Percentiles rank a stretch among this genome's conserved stretches.
Conservation (phyloP, 1,139 yeast species). For the Magnusiomyces tetraspermus region DNA sequence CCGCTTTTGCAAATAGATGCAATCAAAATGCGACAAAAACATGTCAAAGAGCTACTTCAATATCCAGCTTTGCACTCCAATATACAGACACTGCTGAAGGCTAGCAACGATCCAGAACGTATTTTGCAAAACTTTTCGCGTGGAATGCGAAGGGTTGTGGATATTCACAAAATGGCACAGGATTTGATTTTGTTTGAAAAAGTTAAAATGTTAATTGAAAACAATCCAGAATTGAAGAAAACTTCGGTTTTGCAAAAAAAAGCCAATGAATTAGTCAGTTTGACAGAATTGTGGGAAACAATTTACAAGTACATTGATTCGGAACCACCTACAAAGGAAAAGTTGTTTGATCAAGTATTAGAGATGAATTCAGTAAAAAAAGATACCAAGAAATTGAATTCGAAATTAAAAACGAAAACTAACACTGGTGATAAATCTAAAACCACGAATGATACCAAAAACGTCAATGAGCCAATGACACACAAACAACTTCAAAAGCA, state of each 20-base stretch:
- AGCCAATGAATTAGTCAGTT: constrained; percentile 18
- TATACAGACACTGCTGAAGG: constrained; percentile 27
- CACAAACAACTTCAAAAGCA: not conserved
- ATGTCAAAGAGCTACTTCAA: constrained; percentile 46
- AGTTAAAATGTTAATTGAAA: not conserved
- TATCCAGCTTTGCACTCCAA: constrained; percentile 34
- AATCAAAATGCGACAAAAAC: constrained; percentile 51
- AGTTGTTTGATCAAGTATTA: not conserved
- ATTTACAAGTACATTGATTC: constrained; percentile 29
- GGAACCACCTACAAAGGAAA: not conserved
- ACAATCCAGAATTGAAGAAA: not conserved
- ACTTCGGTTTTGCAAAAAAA: constrained; percentile 14
- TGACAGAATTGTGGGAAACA: constrained; percentile 20
- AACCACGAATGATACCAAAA: not conserved
- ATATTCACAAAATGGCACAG: constrained; percentile 38
- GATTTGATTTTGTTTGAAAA: constrained; percentile 30
- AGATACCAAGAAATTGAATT: not conserved
- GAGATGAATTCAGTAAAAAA: not conserved
- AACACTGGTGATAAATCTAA: no score
- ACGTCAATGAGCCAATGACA: not conserved
- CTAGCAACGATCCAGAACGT: constrained; percentile 44
- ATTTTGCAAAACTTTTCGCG: constrained; percentile 43
- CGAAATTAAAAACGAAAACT: no score
- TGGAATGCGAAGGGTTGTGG: constrained; percentile 39
- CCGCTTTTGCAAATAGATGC: constrained; percentile 58